Conservation (phyloP, 2,329 filamentous ascomycete species). For the Fusarium penzigii region DNA sequence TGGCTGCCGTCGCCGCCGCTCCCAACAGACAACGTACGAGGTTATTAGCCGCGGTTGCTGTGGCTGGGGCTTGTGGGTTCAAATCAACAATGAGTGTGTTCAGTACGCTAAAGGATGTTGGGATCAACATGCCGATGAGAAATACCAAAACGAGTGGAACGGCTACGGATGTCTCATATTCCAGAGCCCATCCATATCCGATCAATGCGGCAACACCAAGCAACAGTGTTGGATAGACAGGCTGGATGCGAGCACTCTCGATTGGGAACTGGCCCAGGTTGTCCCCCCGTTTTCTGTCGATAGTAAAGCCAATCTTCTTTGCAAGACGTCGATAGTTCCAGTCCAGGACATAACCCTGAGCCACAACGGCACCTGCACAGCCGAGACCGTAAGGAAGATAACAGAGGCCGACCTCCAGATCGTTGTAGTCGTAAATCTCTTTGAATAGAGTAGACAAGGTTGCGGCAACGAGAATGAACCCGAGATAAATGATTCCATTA, state of each 20-base stretch:
- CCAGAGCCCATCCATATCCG: constrained; percentile 59
- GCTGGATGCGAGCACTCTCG: constrained; percentile 55
- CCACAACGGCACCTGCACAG: constrained; percentile 48
- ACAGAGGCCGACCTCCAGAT: constrained; percentile 54
- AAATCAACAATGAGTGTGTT: constrained; percentile 65
- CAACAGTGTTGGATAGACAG: constrained; percentile 55
- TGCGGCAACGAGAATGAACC: constrained; percentile 55
- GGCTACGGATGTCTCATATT: constrained; percentile 52
- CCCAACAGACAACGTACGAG: constrained; percentile 62
- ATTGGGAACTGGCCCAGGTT: constrained; percentile 55
- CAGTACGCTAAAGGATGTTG: constrained; percentile 64
- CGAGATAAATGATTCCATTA: constrained; percentile 55
- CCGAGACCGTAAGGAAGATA: constrained; percentile 56
- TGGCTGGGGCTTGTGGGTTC: constrained; percentile 60
- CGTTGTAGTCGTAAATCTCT: constrained; percentile 51
- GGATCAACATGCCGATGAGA: constrained; percentile 57
- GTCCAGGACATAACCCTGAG: constrained; percentile 60
- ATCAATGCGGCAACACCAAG: constrained; percentile 55
- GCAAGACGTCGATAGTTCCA: constrained; percentile 74
- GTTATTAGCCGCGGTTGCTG: constrained; percentile 65
- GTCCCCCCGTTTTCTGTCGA: constrained; percentile 59
- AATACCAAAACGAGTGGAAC: constrained; percentile 58
- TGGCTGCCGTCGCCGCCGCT: constrained; percentile 59
- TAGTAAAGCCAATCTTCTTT: constrained; percentile 57
- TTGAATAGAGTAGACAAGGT: constrained; percentile 55